Percentiles rank a stretch among this genome's conserved stretches.
Evolutionary conservation across 108 stramenopile genomes (phyloP).

Genomic region (Nitzschia putrida): DNA sequence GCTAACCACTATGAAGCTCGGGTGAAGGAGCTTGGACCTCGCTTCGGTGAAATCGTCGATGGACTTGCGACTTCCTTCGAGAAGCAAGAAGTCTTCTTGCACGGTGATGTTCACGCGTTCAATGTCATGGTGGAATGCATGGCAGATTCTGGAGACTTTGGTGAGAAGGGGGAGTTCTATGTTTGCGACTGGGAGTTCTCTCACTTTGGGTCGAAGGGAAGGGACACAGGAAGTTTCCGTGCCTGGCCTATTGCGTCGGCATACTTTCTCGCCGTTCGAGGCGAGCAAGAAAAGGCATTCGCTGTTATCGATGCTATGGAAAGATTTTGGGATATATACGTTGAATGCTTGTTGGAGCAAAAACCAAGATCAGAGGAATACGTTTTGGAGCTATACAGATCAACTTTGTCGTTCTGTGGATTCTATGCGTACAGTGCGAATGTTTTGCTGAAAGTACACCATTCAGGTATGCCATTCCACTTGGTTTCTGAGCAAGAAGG

Average conservation of each 20-base stretch:
- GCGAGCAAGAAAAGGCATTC: slow-evolving; percentile 21
- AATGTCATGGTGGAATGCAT: slow-evolving; percentile 59
- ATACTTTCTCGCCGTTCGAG: slow-evolving; percentile 25
- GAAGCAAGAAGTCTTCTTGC: slow-evolving; percentile 5
- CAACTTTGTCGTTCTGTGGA: slow-evolving; percentile 16
- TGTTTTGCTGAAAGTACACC: slow-evolving; percentile 15
- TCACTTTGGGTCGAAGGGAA: slow-evolving; percentile 28
- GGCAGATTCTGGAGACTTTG: slow-evolving; percentile 30
- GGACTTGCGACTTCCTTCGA: neutral
- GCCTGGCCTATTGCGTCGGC: slow-evolving; percentile 29
- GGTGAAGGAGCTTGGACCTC: neutral
- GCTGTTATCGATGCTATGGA: slow-evolving; percentile 13
- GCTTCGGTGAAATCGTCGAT: slow-evolving; percentile 18
- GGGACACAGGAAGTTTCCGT: slow-evolving; percentile 29
- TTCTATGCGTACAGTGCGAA: slow-evolving; percentile 25
- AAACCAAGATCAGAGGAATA: slow-evolving; percentile 1
- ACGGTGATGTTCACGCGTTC: slow-evolving; percentile 39
- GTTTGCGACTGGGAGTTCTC: slow-evolving; percentile 58
- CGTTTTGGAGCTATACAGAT: slow-evolving; percentile 14
- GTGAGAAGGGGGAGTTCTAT: slow-evolving; percentile 36
- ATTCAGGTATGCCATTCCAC: slow-evolving; percentile 13
- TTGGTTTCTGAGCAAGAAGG: slow-evolving; percentile 2
- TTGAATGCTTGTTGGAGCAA: neutral
- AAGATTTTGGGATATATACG: slow-evolving; percentile 26
- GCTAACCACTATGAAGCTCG: slow-evolving; percentile 6